These are phyloP conservation scores for Solanum verrucosum DNA, from an alignment of 257 asterid genomes.

Conservation along the genomic window DNA sequence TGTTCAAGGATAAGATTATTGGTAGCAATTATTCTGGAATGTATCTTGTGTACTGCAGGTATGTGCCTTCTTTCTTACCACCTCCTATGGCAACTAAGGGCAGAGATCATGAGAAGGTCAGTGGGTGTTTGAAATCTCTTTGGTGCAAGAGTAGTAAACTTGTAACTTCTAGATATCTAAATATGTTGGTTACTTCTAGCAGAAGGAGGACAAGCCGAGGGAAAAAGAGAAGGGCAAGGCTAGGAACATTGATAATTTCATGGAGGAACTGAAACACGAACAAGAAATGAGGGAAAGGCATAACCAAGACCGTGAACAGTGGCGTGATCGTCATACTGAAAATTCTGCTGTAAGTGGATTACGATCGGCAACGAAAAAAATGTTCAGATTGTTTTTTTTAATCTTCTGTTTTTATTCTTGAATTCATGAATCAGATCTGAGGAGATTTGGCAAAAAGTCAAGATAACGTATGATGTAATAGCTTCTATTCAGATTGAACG, in stretches of 20 bases:
- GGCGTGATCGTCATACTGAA: conserved; percentile 71
- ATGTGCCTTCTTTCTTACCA: conserved; percentile 87
- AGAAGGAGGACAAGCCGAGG: conserved; percentile 66
- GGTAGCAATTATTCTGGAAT: conserved; percentile 37
- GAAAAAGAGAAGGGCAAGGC: conserved; percentile 78
- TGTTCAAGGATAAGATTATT: conserved; percentile 11
- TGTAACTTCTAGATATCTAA: conserved; percentile 7
- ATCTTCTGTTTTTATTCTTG: background rate
- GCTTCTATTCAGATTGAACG: background rate
- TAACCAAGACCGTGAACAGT: conserved; percentile 71
- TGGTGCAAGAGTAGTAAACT: background rate
- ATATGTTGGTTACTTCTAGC: conserved; percentile 15
- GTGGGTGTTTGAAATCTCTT: conserved; percentile 6
- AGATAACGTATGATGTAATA: background rate
- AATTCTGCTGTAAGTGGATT: conserved; percentile 43
- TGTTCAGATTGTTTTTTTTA: background rate
- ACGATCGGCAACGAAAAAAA: background rate
- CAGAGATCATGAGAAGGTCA: conserved; percentile 76
- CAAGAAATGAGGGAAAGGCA: conserved; percentile 86
- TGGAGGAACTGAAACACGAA: conserved; percentile 94
- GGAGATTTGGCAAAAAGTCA: background rate
- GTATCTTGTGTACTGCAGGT: conserved; percentile 64
- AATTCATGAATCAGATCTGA: background rate
- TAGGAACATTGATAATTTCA: conserved; percentile 80
- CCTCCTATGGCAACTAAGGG: conserved; percentile 82